phyloP scores from a whole-genome alignment of 225 moss, liverwort and hornwort genomes.

The Pseudisothecium myosuroides region DNA sequence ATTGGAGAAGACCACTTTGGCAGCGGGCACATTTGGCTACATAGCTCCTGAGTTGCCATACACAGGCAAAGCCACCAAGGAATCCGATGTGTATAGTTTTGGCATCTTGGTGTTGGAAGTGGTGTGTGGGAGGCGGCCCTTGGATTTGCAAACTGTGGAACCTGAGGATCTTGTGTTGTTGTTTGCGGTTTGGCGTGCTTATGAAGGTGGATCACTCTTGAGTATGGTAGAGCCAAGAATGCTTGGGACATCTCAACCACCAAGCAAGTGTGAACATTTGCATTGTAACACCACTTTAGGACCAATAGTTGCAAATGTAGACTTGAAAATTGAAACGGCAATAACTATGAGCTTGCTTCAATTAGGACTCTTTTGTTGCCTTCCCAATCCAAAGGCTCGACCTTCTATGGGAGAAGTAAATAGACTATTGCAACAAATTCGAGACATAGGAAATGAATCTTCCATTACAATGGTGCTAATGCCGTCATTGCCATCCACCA shows the following conservation, averaged over 20 bases:
- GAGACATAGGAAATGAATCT: not conserved
- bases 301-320: not conserved
- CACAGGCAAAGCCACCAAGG: not conserved
- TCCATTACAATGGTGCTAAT: rapidly evolving
- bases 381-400: not conserved
- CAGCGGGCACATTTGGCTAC: not conserved
- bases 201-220: not conserved
- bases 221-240: not conserved
- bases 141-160: not conserved
- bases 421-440: not conserved
- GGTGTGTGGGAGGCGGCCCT: not conserved
- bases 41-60: not conserved
- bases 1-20: not conserved
- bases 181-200: not conserved
- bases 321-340: not conserved
- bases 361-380: not conserved
- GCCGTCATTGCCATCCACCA: not conserved
- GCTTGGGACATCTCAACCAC: not conserved
- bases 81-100: not conserved
- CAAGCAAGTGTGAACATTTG: not conserved
- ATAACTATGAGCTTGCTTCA: not conserved
- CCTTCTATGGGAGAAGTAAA: not conserved
- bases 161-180: not conserved
- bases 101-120: too few relatives aligned
- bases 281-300: not conserved